Conservation (phyloP, 495 filamentous ascomycete species). For the Gamarada debralockiae region DNA sequence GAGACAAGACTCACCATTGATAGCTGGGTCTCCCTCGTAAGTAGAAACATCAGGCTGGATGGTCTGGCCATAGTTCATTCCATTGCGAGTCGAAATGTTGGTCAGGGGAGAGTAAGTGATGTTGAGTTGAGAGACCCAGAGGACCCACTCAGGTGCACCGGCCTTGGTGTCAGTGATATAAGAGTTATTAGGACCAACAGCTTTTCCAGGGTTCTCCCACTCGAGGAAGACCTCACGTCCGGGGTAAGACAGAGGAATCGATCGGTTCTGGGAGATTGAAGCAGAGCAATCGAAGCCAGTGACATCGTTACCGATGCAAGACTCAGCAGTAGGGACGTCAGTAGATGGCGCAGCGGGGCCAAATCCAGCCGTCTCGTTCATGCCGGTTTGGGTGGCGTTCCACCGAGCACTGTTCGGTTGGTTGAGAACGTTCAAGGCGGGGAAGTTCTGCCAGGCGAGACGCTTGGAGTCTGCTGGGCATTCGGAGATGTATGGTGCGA, state of each 20-base stretch:
- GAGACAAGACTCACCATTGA: slow-evolving; percentile 48
- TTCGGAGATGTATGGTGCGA: slow-evolving; percentile 79
- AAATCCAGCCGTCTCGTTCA: slow-evolving; percentile 50
- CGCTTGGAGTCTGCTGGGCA: slow-evolving; percentile 74
- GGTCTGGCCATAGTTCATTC: slow-evolving; percentile 55
- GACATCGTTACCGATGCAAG: slow-evolving; percentile 46
- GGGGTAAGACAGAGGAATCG: slow-evolving; percentile 66
- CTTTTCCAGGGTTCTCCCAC: slow-evolving; percentile 69
- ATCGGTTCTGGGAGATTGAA: slow-evolving; percentile 62
- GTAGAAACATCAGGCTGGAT: slow-evolving; percentile 64
- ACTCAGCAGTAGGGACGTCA: slow-evolving; percentile 33
- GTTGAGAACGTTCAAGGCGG: slow-evolving; percentile 68
- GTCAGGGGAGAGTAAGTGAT: slow-evolving; percentile 72
- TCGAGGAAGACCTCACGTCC: slow-evolving; percentile 66
- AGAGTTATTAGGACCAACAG: slow-evolving; percentile 75
- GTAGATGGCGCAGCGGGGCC: slow-evolving; percentile 34
- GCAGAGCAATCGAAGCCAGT: slow-evolving; percentile 56
- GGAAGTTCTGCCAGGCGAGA: slow-evolving; percentile 88
- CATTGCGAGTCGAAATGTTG: slow-evolving; percentile 33
- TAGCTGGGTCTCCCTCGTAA: slow-evolving; percentile 60
- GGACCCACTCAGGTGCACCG: slow-evolving; percentile 59
- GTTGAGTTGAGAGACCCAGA: slow-evolving; percentile 82
- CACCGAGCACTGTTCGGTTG: slow-evolving; percentile 67
- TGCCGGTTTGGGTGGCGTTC: slow-evolving; percentile 46
- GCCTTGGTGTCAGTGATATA: slow-evolving; percentile 66